Evolutionary conservation across 2,329 filamentous ascomycete genomes (phyloP), one percentile per base, ranked within the genome.

Genomic region (Phaeoacremonium minimum): DNA sequence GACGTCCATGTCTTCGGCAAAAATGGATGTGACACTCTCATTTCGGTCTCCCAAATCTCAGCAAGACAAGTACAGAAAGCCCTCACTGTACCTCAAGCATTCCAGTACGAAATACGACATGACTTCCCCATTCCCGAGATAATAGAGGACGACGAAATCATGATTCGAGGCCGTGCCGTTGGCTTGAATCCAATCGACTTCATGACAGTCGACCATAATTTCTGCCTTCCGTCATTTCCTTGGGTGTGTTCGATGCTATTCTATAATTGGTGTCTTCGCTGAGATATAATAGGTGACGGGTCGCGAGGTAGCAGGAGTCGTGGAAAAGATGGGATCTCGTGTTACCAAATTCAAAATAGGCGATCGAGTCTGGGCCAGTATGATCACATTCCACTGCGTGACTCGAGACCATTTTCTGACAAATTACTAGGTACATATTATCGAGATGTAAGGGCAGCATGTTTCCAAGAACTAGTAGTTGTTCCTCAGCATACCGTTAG

Each of bases 391-490:
- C n/a, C n/a, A n/a, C n/a, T n/a, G n/a, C n/a, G n/a, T n/a, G n/a
- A n/a, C n/a, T n/a, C n/a, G n/a, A n/a, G n/a, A n/a, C n/a, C n/a
- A n/a, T n/a, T n/a, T n/a, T n/a, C n/a, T n/a, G n/a, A n/a, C n/a
- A n/a, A n/a, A n/a, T n/a, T n/a, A n/a, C n/a, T n/a, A n/a, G n/a
- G n/a, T 36, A 65, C 60, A 33, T 66, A 67, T 44, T 67, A 67
- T 42, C 52, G 57, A 30, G 63, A 67, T 35, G 43, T 56, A 6
- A 50, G 63, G 29, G 61, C 63, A 19, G 63, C 61, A 16, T 64
- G 61, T 41, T 67, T 66, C 42, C 64, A 67, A 45, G 50, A 66
- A 28, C 58, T 52, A 35, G 60, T 65, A 13, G 56, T 60, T n/a
- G 62, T 64, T 2, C 61, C 61, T 6, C 46, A 55, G 20, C 61